Conservation (phyloP, 768 basidiomycete genomes). For the Rhodotorula taiwanensis region DNA sequence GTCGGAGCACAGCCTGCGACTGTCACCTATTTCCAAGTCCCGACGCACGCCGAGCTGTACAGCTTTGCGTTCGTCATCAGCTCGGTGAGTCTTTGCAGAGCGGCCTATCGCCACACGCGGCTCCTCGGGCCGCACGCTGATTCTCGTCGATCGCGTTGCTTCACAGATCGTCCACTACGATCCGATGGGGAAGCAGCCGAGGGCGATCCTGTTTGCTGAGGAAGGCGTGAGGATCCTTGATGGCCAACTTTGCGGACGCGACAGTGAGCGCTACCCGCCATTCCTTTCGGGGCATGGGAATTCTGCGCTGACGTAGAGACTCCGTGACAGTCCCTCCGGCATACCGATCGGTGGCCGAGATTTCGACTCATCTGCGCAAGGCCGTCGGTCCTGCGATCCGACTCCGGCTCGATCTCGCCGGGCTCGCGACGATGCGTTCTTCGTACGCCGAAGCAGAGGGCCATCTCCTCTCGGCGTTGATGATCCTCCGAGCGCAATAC, state of each 20-base stretch:
- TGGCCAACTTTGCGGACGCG: slow-evolving; percentile 1
- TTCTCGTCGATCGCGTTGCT: neutral
- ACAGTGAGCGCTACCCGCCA: neutral
- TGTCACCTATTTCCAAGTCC: neutral
- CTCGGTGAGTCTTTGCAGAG: neutral
- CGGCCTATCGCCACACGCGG: neutral
- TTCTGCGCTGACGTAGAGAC: no score
- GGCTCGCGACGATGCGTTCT: slow-evolving; percentile 9
- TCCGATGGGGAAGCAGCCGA: slow-evolving; percentile 12
- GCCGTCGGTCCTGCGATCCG: neutral
- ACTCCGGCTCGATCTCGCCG: neutral
- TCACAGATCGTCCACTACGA: slow-evolving; percentile 7
- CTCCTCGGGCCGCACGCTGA: neutral
- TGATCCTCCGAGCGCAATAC: neutral
- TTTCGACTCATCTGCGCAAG: no score
- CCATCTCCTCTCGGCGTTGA: neutral
- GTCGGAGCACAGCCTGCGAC: no score
- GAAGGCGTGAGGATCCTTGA: slow-evolving; percentile 8
- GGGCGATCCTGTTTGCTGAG: slow-evolving; percentile 11
- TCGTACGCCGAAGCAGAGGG: neutral
- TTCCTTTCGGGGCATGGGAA: no score
- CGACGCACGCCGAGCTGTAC: slow-evolving; percentile 12
- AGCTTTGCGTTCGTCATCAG: slow-evolving; percentile 14
- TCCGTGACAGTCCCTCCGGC: neutral
- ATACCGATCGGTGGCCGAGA: no score